Evolutionary conservation across 768 basidiomycete genomes (phyloP).

Genomic region (Russula olivacea): DNA sequence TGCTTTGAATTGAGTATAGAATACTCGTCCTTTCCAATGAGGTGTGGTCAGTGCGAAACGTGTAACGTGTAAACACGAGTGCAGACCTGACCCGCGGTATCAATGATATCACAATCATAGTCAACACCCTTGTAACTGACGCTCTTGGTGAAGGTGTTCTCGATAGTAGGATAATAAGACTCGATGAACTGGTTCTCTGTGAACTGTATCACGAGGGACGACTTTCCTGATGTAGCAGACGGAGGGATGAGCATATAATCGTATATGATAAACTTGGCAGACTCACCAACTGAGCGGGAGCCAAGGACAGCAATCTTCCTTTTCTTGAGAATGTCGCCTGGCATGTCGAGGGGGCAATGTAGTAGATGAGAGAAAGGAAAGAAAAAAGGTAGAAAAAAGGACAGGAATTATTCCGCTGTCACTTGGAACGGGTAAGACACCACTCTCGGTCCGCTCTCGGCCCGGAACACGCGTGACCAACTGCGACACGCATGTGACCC

Average conservation of each 20-base stretch:
- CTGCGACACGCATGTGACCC: neutral
- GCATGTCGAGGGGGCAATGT: constrained; percentile 27
- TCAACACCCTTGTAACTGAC: constrained; percentile 84
- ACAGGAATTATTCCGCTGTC: constrained; percentile 18
- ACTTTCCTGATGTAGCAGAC: constrained; percentile 62
- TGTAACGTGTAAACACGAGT: constrained; percentile 9
- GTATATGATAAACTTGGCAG: constrained; percentile 18
- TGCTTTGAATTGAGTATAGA: constrained; percentile 90
- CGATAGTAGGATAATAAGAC: constrained; percentile 93
- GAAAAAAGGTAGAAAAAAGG: constrained; percentile 6
- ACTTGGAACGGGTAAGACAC: neutral
- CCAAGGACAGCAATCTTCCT: constrained; percentile 87
- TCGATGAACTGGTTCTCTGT: constrained; percentile 90
- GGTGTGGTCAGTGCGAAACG: neutral
- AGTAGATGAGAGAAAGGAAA: constrained; percentile 10
- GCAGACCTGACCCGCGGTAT: constrained; percentile 92
- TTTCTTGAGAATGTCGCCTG: constrained; percentile 53
- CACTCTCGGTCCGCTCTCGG: neutral
- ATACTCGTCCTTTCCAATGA: constrained; percentile 74
- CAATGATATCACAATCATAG: constrained; percentile 96
- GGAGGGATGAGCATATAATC: constrained; percentile 15
- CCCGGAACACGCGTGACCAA: neutral
- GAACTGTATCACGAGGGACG: constrained; percentile 88
- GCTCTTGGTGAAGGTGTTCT: constrained; percentile 79
- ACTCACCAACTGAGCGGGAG: constrained; percentile 81